These are phyloP conservation scores for Hericium alpestre DNA, from an alignment of 768 basidiomycete genomes.

Conservation along the genomic window DNA sequence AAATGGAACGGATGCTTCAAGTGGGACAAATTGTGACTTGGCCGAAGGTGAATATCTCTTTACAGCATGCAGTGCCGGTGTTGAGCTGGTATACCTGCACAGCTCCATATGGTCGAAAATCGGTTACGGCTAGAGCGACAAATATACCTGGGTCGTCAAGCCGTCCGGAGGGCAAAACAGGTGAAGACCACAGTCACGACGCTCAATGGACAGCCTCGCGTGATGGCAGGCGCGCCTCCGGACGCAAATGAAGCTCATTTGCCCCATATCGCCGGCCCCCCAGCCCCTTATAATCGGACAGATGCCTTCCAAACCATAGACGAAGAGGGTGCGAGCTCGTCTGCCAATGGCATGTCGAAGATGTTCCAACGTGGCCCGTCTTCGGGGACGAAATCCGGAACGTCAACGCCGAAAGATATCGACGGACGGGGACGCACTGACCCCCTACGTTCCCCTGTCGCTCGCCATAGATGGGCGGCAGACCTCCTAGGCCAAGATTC, in stretches of 20 bases:
- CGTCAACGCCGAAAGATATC: not conserved
- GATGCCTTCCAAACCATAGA: not conserved
- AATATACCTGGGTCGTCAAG: slow-evolving; percentile 68
- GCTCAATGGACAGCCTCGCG: not conserved
- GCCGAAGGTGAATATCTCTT: slow-evolving; percentile 63
- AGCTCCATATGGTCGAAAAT: slow-evolving; percentile 94
- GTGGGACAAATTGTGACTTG: slow-evolving; percentile 90
- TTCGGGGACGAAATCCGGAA: not conserved
- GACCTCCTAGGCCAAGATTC: not conserved
- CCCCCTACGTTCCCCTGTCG: not conserved
- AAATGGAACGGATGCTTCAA: slow-evolving; percentile 77
- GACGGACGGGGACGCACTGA: not conserved
- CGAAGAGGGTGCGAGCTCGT: not conserved
- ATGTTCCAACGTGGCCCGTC: not conserved
- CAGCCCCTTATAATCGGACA: not conserved
- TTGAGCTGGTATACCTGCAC: not conserved
- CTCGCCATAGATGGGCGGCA: not conserved
- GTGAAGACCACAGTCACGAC: slow-evolving; percentile 10
- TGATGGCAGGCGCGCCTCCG: not conserved
- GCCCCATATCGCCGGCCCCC: not conserved
- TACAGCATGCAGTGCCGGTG: not conserved
- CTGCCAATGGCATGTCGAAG: not conserved
- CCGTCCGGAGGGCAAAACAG: slow-evolving; percentile 48
- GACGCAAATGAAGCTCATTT: not conserved
- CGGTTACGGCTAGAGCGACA: slow-evolving; percentile 77